phyloP scores from a whole-genome alignment of 1,284 basidiomycete species.

The Fomitopsis betulina region DNA sequence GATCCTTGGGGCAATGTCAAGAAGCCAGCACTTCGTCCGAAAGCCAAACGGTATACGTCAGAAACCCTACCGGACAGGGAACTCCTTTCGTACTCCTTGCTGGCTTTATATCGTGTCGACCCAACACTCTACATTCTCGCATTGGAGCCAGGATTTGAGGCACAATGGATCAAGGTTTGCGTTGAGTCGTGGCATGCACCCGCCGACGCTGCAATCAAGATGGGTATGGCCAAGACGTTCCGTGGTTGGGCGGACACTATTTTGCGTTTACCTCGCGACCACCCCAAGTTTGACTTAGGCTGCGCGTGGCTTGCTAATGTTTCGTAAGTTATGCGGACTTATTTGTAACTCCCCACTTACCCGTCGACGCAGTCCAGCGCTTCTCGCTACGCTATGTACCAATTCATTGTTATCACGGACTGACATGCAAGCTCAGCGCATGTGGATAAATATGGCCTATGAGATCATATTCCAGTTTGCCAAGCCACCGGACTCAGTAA shows the following conservation, averaged over 20 bases:
- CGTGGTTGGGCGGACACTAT: conserved; percentile 42
- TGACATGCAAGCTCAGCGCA: conserved; percentile 56
- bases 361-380: conserved; percentile 39
- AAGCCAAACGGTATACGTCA: conserved; percentile 48
- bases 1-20: conserved; percentile 53
- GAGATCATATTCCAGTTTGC: conserved; percentile 56
- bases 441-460: conserved; percentile 62
- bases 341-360: conserved; percentile 1
- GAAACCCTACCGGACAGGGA: conserved; percentile 64
- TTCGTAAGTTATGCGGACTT: conserved; percentile 28
- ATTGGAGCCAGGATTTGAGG: conserved; percentile 31
- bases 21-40: conserved; percentile 52
- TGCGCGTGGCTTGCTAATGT: conserved; percentile 29
- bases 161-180: conserved; percentile 41
- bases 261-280: conserved; percentile 36
- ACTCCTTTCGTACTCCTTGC: conserved; percentile 57
- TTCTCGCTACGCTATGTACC: conserved; percentile 50
- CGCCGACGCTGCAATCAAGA: conserved; percentile 61
- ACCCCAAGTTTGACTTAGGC: conserved; percentile 27
- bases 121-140: conserved; percentile 44
- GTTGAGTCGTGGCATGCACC: conserved; percentile 56
- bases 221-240: conserved; percentile 48
- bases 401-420: conserved; percentile 54
- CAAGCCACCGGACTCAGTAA: conserved; percentile 40
- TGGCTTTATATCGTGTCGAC: conserved; percentile 63